Conservation (phyloP, 352 stramenopile species). For the Blastocystis sp. region DNA sequence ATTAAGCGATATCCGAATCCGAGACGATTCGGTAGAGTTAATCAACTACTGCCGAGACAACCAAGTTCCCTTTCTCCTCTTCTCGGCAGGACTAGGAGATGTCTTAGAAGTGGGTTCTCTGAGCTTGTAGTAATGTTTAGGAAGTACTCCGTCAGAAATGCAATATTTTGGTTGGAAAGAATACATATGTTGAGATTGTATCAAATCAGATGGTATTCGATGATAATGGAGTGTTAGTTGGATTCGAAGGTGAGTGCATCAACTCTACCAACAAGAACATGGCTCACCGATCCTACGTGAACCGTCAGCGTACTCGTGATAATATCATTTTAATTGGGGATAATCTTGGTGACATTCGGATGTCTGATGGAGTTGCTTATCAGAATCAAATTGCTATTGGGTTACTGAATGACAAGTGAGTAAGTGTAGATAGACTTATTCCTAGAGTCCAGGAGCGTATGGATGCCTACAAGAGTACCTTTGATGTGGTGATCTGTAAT, state of each 20-base stretch:
- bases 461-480: not conserved
- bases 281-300: slow-evolving; percentile 25
- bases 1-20: slow-evolving; percentile 48
- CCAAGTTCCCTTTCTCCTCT: slow-evolving; percentile 49
- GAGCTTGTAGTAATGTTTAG: not conserved
- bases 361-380: slow-evolving; percentile 43
- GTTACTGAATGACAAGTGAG: slow-evolving; percentile 34
- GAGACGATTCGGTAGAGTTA: slow-evolving; percentile 38
- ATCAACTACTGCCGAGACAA: slow-evolving; percentile 57
- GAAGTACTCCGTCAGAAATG: slow-evolving; percentile 52
- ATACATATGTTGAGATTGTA: slow-evolving; percentile 21
- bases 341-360: slow-evolving; percentile 52
- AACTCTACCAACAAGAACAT: slow-evolving; percentile 61
- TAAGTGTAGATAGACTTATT: not conserved
- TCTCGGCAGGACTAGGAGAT: slow-evolving; percentile 42
- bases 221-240: slow-evolving; percentile 24
- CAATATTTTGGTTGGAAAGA: slow-evolving; percentile 33
- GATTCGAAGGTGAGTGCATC: slow-evolving; percentile 46
- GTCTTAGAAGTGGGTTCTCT: slow-evolving; percentile 9
- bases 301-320: slow-evolving; percentile 21
- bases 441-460: slow-evolving; percentile 39
- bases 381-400: slow-evolving; percentile 49
- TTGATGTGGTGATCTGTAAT: slow-evolving; percentile 45
- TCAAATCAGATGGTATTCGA: slow-evolving; percentile 61
- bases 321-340: slow-evolving; percentile 61